phyloP scores from a whole-genome alignment of 1,139 yeast species.

The Yamadazyma friedrichii region DNA sequence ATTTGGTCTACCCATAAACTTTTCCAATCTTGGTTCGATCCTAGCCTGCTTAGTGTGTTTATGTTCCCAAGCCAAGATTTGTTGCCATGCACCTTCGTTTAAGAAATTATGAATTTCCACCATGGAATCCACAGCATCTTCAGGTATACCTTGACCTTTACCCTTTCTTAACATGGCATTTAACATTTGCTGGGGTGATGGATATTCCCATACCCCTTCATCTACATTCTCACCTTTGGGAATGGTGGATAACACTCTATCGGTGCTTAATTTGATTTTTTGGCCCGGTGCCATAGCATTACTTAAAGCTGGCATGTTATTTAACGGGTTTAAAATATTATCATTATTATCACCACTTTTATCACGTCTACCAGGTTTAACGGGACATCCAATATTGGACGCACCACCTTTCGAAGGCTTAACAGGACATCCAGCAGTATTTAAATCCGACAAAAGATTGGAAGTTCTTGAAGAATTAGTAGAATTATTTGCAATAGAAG shows the following conservation, averaged over 20 bases:
- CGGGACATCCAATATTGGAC: conserved; percentile 8
- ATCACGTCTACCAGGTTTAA: conserved; percentile 10
- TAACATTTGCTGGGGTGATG: conserved; percentile 98
- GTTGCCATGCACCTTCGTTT: conserved; percentile 98
- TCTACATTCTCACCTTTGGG: conserved; percentile 74
- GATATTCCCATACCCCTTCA: conserved; percentile 93
- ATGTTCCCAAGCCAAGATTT: conserved; percentile 87
- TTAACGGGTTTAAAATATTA: conserved; percentile 67
- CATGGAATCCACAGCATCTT: conserved; percentile 96
- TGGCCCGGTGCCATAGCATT: conserved; percentile 79
- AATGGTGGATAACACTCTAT: conserved; percentile 78
- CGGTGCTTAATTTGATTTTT: conserved; percentile 70
- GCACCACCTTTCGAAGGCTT: background rate
- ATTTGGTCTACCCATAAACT: conserved; percentile 90
- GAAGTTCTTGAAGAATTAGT: conserved; percentile 1
- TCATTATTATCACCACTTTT: conserved; percentile 17
- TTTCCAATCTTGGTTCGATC: conserved; percentile 70
- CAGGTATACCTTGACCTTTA: conserved; percentile 81
- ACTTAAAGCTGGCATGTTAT: conserved; percentile 84
- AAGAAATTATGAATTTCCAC: conserved; percentile 94
- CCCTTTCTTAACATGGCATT: conserved; percentile 97
- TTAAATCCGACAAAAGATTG: too few species aligned
- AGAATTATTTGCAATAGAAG: conserved; percentile 19
- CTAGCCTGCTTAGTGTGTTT: conserved; percentile 49
- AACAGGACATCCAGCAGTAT: conserved; percentile 1